phyloP scores from a whole-genome alignment of 1,284 basidiomycete species.

The Veloboletus limbatus region DNA sequence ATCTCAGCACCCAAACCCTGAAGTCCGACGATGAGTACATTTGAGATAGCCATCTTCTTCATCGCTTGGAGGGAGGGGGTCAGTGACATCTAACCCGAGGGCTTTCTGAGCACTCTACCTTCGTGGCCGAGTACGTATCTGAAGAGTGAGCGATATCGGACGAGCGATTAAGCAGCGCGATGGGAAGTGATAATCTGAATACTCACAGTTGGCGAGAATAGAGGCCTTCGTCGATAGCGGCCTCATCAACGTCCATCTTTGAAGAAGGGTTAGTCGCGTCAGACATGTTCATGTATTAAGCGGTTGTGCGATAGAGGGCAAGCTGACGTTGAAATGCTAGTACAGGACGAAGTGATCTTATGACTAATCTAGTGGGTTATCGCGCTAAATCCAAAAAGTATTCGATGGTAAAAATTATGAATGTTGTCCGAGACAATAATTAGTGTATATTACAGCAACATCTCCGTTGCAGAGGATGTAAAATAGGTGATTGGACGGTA shows the following conservation, averaged over 20 bases:
- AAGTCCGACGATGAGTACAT: constrained; percentile 92
- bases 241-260: constrained; percentile 82
- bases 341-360: constrained; percentile 3
- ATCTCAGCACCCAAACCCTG: constrained; percentile 97
- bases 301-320: constrained; percentile 3
- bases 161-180: constrained; percentile 15
- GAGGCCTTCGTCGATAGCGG: constrained; percentile 85
- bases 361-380: constrained; percentile 31
- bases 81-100: constrained; percentile 4
- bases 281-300: constrained; percentile 43
- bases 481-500: neutral
- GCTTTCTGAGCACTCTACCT: constrained; percentile 47
- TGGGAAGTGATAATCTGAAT: constrained; percentile 13
- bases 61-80: constrained; percentile 63
- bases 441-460: too few relatives aligned
- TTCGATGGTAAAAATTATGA: neutral
- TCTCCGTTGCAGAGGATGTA: neutral
- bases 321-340: constrained; percentile 7
- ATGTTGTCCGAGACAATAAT: neutral
- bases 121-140: constrained; percentile 97
- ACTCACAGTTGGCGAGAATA: constrained; percentile 95
- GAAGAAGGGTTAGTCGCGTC: constrained; percentile 45
- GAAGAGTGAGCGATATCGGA: constrained; percentile 24
- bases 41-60: constrained; percentile 98
- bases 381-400: neutral